Base-by-base conservation (phyloP, 2,329 filamentous ascomycete species). In the Microdochium trichocladiopsis region DNA sequence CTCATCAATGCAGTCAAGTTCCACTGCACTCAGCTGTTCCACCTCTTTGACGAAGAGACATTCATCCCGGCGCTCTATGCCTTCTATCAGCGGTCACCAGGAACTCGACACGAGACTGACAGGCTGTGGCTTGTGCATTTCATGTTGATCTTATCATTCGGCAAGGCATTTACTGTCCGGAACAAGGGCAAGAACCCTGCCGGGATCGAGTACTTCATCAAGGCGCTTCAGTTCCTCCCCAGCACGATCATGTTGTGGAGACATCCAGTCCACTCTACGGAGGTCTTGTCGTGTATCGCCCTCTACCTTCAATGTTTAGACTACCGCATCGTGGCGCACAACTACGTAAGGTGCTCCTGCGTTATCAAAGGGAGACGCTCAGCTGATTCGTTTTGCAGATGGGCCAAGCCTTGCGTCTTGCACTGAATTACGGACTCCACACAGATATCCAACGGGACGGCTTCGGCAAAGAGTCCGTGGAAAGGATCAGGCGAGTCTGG, bases 1-100 rank as follows among this genome's bases (percentile, higher is more conserved):
- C 61, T 82, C 3, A 75, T 80, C 63, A 80, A 79, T 54, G 73
- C 76, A 0, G 77, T 80, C 53, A 80, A 80, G 51, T 82, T 80
- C 45, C 76, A 80, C 53, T 78, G 76, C 51, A 72, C 73, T 2
- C 77, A 79, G 25, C 60, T 80, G 2, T 78, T 79, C 23, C 77
- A 79, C 49, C 63, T 82, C 2, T 79, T 80, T 45, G 77, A 82
- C 23, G 78, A 80, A 49, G 67, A 71, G 11, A 68, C 66, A 0
- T 82, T 81, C 52, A 78, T 77, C 70, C 58, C 57, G 4, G 64
- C 67, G 3, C 61, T 77, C 9, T 63, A 68, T 36, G 58, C 62
- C 2, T 76, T 76, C 55, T 71, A 77, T 52, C 61, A 67, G 1
- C 62, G 65, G 21, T 60, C 61, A 4, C 43, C 6, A 47, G 6